Evolutionary conservation across 2,329 filamentous ascomycete genomes (phyloP).

Genomic region (Paecilomyces dactylethromorphus): DNA sequence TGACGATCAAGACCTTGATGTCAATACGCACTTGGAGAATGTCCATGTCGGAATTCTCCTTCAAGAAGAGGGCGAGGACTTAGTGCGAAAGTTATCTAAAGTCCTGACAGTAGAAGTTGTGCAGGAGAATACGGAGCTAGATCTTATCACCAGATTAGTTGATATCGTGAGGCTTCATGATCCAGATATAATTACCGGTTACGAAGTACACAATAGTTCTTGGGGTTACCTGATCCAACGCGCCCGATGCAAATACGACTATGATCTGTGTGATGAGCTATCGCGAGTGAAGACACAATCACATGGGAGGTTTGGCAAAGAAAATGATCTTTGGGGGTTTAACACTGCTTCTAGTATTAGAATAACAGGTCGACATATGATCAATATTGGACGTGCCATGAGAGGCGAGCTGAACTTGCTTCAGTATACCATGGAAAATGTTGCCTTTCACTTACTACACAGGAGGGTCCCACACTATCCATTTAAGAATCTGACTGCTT

Average conservation of each 20-base stretch:
- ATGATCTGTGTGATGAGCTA: slow-evolving; percentile 83
- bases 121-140: slow-evolving; percentile 72
- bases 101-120: slow-evolving; percentile 60
- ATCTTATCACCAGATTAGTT: slow-evolving; percentile 77
- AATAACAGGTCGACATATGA: slow-evolving; percentile 90
- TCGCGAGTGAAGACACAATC: slow-evolving; percentile 81
- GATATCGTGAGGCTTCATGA: slow-evolving; percentile 78
- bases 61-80: slow-evolving; percentile 55
- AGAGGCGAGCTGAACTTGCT: slow-evolving; percentile 82
- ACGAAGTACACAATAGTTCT: slow-evolving; percentile 85
- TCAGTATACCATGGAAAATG: slow-evolving; percentile 95
- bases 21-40: slow-evolving; percentile 42
- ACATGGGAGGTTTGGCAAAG: slow-evolving; percentile 76
- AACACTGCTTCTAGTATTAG: slow-evolving; percentile 86
- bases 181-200: slow-evolving; percentile 89
- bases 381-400: slow-evolving; percentile 98
- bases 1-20: slow-evolving; percentile 55
- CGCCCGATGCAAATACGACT: slow-evolving; percentile 78
- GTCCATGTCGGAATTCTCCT: slow-evolving; percentile 66
- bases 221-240: slow-evolving; percentile 96
- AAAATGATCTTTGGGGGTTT: slow-evolving; percentile 86
- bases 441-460: slow-evolving; percentile 84
- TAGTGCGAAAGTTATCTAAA: slow-evolving; percentile 54
- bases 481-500: slow-evolving; percentile 69
- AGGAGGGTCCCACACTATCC: slow-evolving; percentile 82